A percentile compares a stretch with the other conserved stretches of the same genome.
phyloP scores from a whole-genome alignment of 495 filamentous ascomycete genomes.

The Xeromyces bisporus region DNA sequence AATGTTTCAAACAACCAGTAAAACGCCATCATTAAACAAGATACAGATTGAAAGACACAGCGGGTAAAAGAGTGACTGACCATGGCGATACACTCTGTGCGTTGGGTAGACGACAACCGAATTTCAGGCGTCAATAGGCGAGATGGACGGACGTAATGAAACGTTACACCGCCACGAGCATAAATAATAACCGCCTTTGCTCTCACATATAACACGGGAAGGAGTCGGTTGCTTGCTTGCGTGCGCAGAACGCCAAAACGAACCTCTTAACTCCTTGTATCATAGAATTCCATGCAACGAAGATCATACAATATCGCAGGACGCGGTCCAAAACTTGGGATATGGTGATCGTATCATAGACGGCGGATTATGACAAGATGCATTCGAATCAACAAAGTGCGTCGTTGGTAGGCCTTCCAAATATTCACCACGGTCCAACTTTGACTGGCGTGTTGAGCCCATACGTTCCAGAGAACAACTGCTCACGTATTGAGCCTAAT shows the following conservation, averaged over 20 bases:
- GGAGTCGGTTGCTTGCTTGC: too few species aligned
- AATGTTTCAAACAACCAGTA: too few species aligned
- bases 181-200: too few species aligned
- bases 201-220: conserved; percentile 3
- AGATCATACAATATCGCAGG: conserved; percentile 32
- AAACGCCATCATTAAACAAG: too few species aligned
- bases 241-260: conserved; percentile 31
- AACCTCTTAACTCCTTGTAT: conserved; percentile 27
- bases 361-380: background rate
- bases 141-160: too few species aligned
- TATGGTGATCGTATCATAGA: conserved; percentile 3
- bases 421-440: conserved; percentile 51
- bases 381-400: too few species aligned
- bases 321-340: conserved; percentile 18
- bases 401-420: background rate
- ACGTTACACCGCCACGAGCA: too few species aligned
- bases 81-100: too few species aligned
- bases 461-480: conserved; percentile 64
- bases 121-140: too few species aligned
- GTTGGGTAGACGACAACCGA: too few species aligned
- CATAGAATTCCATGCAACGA: conserved; percentile 29
- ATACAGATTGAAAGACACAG: too few species aligned
- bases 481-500: conserved; percentile 53
- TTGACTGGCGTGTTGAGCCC: conserved; percentile 50
- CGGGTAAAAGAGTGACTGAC: too few species aligned